Evolutionary conservation across 139 green algal genomes (phyloP).

Genomic region (Micractinium sp.): DNA sequence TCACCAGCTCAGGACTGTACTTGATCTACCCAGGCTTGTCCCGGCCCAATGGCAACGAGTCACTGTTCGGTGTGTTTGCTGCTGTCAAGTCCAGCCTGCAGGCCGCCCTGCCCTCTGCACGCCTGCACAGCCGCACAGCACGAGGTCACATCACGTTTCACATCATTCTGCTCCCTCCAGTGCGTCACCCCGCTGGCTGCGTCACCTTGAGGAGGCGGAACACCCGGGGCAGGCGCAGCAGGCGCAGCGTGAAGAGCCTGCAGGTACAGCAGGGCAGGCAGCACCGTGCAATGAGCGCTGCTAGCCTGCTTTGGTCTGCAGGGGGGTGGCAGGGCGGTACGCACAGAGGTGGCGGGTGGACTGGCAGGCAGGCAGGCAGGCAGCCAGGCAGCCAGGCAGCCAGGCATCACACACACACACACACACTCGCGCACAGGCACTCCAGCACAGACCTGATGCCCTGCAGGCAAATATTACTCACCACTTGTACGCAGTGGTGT

Average conservation of each 20-base stretch:
- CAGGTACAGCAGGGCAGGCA: neutral
- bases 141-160: neutral
- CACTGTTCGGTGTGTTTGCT: too few relatives aligned
- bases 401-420: neutral
- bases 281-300: neutral
- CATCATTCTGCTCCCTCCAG: neutral
- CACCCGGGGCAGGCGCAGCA: slow-evolving; percentile 37
- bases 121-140: neutral
- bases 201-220: slow-evolving; percentile 17
- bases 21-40: too few relatives aligned
- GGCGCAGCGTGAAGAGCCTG: slow-evolving; percentile 33
- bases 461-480: neutral
- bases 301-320: neutral
- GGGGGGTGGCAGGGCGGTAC: too few relatives aligned
- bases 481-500: slow-evolving; percentile 29
- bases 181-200: neutral
- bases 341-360: too few relatives aligned
- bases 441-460: neutral
- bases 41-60: too few relatives aligned
- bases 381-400: neutral
- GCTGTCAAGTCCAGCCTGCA: too few relatives aligned
- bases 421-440: neutral
- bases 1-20: neutral
- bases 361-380: too few relatives aligned
- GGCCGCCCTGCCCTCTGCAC: too few relatives aligned